A percentile compares a stretch with the other conserved stretches of the same genome.
Conservation (phyloP, 306 rosid species). For the Glycine latifolia region DNA sequence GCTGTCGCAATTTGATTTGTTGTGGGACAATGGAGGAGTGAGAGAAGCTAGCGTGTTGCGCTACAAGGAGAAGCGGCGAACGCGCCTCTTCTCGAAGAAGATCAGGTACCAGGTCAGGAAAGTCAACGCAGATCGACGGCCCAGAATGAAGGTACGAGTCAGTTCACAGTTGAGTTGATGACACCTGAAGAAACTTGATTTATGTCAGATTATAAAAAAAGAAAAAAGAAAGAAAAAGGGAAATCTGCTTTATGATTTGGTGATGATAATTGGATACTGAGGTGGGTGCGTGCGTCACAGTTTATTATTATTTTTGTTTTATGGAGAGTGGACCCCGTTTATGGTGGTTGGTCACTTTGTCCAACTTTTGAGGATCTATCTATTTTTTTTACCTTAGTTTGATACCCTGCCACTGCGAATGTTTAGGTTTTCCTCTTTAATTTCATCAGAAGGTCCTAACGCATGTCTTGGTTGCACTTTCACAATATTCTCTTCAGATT, state of each 20-base stretch:
- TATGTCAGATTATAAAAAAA: too few species aligned
- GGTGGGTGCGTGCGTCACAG: constrained; percentile 1
- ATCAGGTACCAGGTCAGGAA: constrained; percentile 89
- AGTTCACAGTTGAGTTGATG: constrained; percentile 31
- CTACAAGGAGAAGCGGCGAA: constrained; percentile 81
- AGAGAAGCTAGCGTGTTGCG: constrained; percentile 86
- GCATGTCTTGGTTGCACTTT: background rate
- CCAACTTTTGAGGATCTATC: constrained; percentile 56
- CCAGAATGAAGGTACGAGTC: constrained; percentile 82
- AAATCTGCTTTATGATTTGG: constrained; percentile 42
- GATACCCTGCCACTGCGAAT: background rate
- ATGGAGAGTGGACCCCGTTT: constrained; percentile 51
- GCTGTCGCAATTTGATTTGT: constrained; percentile 70
- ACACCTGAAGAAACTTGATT: constrained; percentile 29
- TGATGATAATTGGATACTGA: constrained; percentile 44
- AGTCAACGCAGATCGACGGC: constrained; percentile 89
- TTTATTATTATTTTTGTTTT: constrained; percentile 30
- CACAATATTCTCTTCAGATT: constrained; percentile 27
- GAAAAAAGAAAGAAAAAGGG: background rate
- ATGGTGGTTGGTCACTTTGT: constrained; percentile 40
- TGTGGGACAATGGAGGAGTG: constrained; percentile 64
- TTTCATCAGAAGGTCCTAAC: background rate
- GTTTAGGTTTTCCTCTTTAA: background rate
- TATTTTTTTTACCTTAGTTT: constrained; percentile 22
- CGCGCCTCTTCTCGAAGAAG: constrained; percentile 80